Percentiles rank a stretch among this genome's conserved stretches.
phyloP scores from a whole-genome alignment of 495 filamentous ascomycete species.

The Penicillium coffeae region DNA sequence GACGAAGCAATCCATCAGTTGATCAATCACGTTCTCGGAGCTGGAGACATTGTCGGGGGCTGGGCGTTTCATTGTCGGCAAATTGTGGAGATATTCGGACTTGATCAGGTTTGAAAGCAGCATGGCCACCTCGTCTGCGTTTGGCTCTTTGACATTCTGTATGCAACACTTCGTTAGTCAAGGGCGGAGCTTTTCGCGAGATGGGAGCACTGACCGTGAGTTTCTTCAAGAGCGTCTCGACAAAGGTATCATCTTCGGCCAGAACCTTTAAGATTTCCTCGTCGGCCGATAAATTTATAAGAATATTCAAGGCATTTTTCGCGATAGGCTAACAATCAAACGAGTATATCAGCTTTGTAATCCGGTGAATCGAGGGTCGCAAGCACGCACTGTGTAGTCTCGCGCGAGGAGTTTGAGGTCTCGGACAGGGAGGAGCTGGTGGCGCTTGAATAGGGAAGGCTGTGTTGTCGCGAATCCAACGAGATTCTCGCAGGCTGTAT shows the following conservation, averaged over 20 bases:
- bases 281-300: constrained; percentile 86
- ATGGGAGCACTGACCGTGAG: constrained; percentile 62
- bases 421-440: constrained; percentile 73
- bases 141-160: constrained; percentile 60
- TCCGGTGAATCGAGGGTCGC: neutral
- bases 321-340: constrained; percentile 64
- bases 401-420: constrained; percentile 85
- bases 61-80: constrained; percentile 62
- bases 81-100: constrained; percentile 61
- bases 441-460: constrained; percentile 76
- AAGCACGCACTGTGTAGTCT: constrained; percentile 65
- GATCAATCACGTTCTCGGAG: constrained; percentile 72
- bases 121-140: constrained; percentile 84
- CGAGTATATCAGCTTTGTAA: constrained; percentile 2
- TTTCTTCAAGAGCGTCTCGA: constrained; percentile 66
- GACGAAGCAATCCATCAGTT: constrained; percentile 92
- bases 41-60: constrained; percentile 58
- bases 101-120: constrained; percentile 89
- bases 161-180: too few relatives aligned
- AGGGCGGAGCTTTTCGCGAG: too few relatives aligned
- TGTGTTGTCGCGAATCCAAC: constrained; percentile 77
- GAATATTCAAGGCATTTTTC: constrained; percentile 85
- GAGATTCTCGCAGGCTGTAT: constrained; percentile 72
- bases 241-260: constrained; percentile 74
- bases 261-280: constrained; percentile 66